Conservation (phyloP, 1,139 yeast species). For the Lodderomyces margitis region DNA sequence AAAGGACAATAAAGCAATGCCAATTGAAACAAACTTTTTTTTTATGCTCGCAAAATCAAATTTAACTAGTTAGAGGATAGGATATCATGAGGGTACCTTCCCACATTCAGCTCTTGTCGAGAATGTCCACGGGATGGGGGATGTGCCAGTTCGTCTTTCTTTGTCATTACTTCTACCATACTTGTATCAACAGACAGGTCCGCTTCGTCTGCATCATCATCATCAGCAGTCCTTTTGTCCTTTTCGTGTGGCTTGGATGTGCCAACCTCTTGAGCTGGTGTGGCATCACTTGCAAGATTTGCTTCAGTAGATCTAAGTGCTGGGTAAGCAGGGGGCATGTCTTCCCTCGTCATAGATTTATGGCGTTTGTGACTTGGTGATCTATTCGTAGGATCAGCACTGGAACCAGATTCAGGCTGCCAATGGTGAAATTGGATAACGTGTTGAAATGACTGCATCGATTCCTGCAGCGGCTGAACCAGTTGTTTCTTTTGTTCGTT, state of each 20-base stretch:
- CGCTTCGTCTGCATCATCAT: slow-evolving; percentile 13
- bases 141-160: slow-evolving; percentile 13
- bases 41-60: background rate
- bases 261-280: background rate
- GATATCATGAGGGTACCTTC: slow-evolving; percentile 21
- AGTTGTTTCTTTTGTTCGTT: slow-evolving; percentile 34
- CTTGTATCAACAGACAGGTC: slow-evolving; percentile 20
- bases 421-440: slow-evolving; percentile 53
- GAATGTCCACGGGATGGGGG: slow-evolving; percentile 15
- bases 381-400: slow-evolving; percentile 4
- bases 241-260: background rate
- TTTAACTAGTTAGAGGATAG: slow-evolving; percentile 13
- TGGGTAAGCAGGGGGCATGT: slow-evolving; percentile 5
- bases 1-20: background rate
- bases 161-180: slow-evolving; percentile 8
- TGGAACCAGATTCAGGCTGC: slow-evolving; percentile 35
- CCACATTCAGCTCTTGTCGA: slow-evolving; percentile 18
- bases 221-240: background rate
- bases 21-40: background rate
- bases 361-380: slow-evolving; percentile 21
- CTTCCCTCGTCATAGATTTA: slow-evolving; percentile 19
- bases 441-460: slow-evolving; percentile 53
- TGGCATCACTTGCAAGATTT: background rate
- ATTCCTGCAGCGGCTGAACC: slow-evolving; percentile 45
- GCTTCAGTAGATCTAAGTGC: no score